These are phyloP conservation scores for Boletus rubropictus DNA, from an alignment of 768 basidiomycete genomes.

Conservation along the genomic window DNA sequence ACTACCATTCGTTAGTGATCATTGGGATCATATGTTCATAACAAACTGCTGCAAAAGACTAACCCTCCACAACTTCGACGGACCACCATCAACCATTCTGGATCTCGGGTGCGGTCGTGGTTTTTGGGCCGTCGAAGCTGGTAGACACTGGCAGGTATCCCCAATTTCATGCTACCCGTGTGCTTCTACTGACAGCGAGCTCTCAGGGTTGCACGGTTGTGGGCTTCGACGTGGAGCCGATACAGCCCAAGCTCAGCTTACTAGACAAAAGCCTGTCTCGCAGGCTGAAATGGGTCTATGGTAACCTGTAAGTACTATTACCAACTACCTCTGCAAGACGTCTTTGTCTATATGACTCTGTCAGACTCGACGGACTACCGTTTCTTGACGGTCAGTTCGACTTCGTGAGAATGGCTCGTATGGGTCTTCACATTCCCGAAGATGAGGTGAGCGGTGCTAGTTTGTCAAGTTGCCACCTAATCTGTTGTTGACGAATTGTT, in stretches of 20 bases:
- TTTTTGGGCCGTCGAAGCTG: conserved; percentile 66
- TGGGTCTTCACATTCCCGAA: conserved; percentile 67
- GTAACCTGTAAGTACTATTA: conserved; percentile 61
- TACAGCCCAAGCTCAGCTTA: conserved; percentile 46
- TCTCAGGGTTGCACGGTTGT: conserved; percentile 48
- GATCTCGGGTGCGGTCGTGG: conserved; percentile 72
- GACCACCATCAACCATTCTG: conserved; percentile 48
- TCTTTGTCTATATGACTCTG: conserved; percentile 6
- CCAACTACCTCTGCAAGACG: neutral
- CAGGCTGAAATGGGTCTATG: conserved; percentile 61
- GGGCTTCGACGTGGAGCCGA: conserved; percentile 52
- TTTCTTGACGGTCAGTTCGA: conserved; percentile 56
- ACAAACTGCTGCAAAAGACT: conserved; percentile 42
- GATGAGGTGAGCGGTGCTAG: conserved; percentile 46
- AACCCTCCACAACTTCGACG: conserved; percentile 49
- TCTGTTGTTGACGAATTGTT: conserved; percentile 15
- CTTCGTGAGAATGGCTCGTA: conserved; percentile 56
- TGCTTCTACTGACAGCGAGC: neutral
- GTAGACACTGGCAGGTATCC: conserved; percentile 58
- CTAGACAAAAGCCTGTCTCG: conserved; percentile 38
- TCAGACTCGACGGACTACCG: conserved; percentile 59
- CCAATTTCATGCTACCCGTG: neutral
- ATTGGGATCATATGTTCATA: conserved; percentile 68
- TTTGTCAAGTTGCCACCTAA: neutral
- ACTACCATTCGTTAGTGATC: conserved; percentile 42